Conservation (phyloP, 352 stramenopile genomes). For the Thalassiosira livingstoniorum region DNA sequence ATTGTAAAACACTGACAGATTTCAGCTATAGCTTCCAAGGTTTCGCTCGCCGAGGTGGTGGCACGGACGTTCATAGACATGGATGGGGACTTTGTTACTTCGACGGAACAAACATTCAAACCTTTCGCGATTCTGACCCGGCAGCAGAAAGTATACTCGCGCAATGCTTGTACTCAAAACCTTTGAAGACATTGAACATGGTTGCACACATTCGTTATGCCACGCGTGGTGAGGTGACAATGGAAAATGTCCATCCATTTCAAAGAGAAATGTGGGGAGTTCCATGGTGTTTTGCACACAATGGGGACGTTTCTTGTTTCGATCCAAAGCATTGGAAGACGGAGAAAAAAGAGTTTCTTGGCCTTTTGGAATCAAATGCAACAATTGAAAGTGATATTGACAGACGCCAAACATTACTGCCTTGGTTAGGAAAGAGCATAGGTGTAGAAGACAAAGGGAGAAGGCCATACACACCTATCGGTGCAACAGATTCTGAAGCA, state of each 20-base stretch:
- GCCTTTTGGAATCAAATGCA: no score
- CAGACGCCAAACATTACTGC: no score
- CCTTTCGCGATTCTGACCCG: conserved; percentile 69
- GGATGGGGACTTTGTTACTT: conserved; percentile 76
- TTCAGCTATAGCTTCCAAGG: conserved; percentile 62
- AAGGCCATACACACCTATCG: conserved; percentile 69
- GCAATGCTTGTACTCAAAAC: conserved; percentile 63
- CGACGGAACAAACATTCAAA: conserved; percentile 65
- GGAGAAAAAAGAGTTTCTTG: background rate
- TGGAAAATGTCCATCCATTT: conserved; percentile 84
- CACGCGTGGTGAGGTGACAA: conserved; percentile 63
- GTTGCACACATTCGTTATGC: conserved; percentile 81
- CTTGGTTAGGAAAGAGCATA: conserved; percentile 9
- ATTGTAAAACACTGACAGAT: conserved; percentile 67
- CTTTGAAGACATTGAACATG: conserved; percentile 80
- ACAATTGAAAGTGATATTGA: no score
- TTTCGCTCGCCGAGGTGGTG: conserved; percentile 69
- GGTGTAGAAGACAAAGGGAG: conserved; percentile 6
- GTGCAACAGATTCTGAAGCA: conserved; percentile 77
- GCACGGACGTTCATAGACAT: conserved; percentile 72
- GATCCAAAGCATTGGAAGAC: conserved; percentile 6
- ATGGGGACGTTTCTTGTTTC: conserved; percentile 76
- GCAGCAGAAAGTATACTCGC: conserved; percentile 65
- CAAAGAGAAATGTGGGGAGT: conserved; percentile 78
- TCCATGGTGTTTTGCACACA: conserved; percentile 74